These are phyloP conservation scores for Torulaspora maleeae DNA, from an alignment of 805 yeast species.

Conservation along the genomic window DNA sequence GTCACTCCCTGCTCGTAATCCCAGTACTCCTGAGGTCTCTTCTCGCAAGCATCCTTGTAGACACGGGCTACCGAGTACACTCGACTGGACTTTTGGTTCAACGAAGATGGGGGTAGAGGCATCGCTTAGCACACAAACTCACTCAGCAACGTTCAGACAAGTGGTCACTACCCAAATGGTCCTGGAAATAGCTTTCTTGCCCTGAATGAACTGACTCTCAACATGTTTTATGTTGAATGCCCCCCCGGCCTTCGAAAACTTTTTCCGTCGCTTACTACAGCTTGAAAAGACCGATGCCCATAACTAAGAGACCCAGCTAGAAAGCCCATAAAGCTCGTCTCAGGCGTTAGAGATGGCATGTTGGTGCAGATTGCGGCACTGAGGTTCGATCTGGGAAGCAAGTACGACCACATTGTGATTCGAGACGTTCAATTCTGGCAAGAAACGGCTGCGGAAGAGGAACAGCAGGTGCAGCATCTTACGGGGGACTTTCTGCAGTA, in stretches of 20 bases:
- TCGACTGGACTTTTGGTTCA: constrained; percentile 33
- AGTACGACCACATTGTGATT: constrained; percentile 19
- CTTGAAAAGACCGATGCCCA: constrained; percentile 3
- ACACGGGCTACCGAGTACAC: constrained; percentile 65
- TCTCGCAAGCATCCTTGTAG: constrained; percentile 71
- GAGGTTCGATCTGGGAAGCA: constrained; percentile 22
- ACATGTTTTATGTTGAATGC: background rate
- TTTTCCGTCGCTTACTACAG: constrained; percentile 3
- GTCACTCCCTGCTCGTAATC: constrained; percentile 66
- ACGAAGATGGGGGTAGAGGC: constrained; percentile 35
- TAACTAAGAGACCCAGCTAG: background rate
- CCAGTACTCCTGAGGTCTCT: constrained; percentile 80
- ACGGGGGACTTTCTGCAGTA: constrained; percentile 23
- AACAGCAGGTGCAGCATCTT: background rate
- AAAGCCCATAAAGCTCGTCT: background rate
- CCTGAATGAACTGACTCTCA: background rate
- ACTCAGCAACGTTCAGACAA: background rate
- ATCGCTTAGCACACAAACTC: constrained; percentile 12
- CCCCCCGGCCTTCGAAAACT: constrained; percentile 10
- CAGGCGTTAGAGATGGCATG: constrained; percentile 3
- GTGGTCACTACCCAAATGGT: background rate
- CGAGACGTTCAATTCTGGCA: constrained; percentile 32
- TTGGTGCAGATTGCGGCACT: constrained; percentile 16
- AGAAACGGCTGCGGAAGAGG: background rate
- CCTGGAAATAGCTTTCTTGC: background rate